Percentiles rank a stretch among this genome's conserved stretches.
These are phyloP conservation scores for Arthromyces matolae DNA, from an alignment of 768 basidiomycete species.

Conservation along the genomic window DNA sequence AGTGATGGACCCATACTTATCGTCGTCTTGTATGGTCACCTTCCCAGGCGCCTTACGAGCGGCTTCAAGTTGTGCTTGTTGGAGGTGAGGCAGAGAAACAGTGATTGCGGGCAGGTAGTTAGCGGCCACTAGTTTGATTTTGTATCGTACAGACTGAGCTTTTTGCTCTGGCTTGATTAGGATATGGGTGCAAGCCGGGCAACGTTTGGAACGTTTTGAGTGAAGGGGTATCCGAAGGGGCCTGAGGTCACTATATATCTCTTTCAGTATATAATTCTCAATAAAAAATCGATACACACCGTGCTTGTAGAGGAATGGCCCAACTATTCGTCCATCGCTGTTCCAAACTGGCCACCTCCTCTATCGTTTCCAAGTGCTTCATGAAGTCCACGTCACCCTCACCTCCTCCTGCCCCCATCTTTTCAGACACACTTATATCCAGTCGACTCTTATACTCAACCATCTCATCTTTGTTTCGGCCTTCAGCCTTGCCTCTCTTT, in stretches of 20 bases:
- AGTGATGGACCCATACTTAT: conserved; percentile 26
- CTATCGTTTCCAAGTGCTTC: conserved; percentile 54
- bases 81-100: conserved; percentile 60
- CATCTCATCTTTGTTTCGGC: conserved; percentile 73
- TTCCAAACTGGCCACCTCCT: conserved; percentile 66
- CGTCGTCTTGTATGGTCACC: conserved; percentile 40
- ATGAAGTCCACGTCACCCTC: conserved; percentile 72
- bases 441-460: conserved; percentile 70
- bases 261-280: neutral
- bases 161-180: conserved; percentile 98
- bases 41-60: conserved; percentile 40
- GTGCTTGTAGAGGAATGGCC: conserved; percentile 59
- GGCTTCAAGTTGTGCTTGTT: conserved; percentile 38
- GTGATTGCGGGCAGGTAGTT: conserved; percentile 90
- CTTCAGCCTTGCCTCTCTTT: conserved; percentile 55
- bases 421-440: conserved; percentile 55
- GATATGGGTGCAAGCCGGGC: conserved; percentile 91
- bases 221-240: conserved; percentile 90
- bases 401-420: conserved; percentile 54
- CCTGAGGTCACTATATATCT: conserved; percentile 62
- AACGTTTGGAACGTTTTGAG: conserved; percentile 93
- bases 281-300: conserved; percentile 43
- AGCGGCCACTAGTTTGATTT: conserved; percentile 95
- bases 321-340: conserved; percentile 83
- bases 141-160: conserved; percentile 88